Evolutionary conservation across 305 asterid genomes (phyloP).

Genomic region (Ilex paraguariensis): DNA sequence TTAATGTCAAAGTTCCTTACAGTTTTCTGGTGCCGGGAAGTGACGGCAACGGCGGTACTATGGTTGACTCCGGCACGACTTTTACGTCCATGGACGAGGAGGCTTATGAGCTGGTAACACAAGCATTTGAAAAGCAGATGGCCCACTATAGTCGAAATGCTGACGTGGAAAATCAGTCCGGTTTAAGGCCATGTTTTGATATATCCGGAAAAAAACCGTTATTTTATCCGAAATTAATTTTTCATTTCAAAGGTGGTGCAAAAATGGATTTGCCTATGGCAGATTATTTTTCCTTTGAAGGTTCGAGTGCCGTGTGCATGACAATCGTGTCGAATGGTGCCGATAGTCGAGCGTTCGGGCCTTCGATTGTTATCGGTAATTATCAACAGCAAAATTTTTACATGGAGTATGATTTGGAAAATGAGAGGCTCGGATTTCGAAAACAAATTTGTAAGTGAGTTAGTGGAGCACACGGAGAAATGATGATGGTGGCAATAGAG

Average conservation of each 20-base stretch:
- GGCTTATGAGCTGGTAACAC: conserved; percentile 25
- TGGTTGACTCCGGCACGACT: conserved; percentile 52
- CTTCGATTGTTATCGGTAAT: conserved; percentile 47
- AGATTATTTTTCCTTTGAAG: conserved; percentile 38
- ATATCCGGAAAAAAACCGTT: conserved; percentile 17
- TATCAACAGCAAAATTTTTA: conserved; percentile 61
- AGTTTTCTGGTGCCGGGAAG: conserved; percentile 33
- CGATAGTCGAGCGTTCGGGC: conserved; percentile 20
- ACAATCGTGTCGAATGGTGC: conserved; percentile 16
- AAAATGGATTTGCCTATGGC: conserved; percentile 41
- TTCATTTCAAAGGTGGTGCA: conserved; percentile 46
- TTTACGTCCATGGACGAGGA: conserved; percentile 37
- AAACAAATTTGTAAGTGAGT: conserved; percentile 27
- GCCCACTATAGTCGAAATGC: conserved; percentile 29
- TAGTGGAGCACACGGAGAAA: no score
- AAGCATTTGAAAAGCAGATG: conserved; percentile 39
- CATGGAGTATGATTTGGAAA: conserved; percentile 56
- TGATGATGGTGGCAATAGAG: no score
- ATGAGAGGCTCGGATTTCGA: conserved; percentile 44
- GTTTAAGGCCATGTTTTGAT: conserved; percentile 45
- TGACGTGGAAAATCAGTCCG: conserved; percentile 23
- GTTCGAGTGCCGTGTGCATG: conserved; percentile 31
- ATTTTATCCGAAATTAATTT: conserved; percentile 27
- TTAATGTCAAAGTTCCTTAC: conserved; percentile 32
- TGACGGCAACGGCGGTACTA: conserved; percentile 47